phyloP scores from a whole-genome alignment of 1,284 basidiomycete species.

The Tilletia walkeri region DNA sequence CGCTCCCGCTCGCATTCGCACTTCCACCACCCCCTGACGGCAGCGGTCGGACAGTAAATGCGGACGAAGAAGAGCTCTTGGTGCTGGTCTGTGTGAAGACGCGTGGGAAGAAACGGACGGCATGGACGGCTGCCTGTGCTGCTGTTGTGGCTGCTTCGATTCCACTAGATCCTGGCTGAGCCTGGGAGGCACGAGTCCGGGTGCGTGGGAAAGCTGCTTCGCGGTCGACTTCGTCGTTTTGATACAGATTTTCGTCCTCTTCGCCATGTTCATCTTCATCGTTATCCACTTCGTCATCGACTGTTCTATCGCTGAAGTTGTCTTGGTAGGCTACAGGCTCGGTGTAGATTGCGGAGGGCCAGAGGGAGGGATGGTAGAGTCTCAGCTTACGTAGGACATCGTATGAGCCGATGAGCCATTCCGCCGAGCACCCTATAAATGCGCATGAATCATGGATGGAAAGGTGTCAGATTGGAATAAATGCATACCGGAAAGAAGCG shows the following conservation, averaged over 20 bases:
- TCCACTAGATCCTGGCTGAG: not conserved
- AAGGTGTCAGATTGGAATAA: not conserved
- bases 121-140: conserved; percentile 8
- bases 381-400: conserved; percentile 1
- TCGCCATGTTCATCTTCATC: not conserved
- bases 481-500: not conserved
- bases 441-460: not conserved
- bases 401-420: conserved; percentile 11
- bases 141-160: conserved; percentile 12
- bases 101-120: conserved; percentile 13
- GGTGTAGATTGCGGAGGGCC: conserved; percentile 6
- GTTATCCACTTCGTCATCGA: not conserved
- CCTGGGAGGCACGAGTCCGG: not conserved
- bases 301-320: not conserved
- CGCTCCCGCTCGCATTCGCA: not conserved
- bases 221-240: not conserved
- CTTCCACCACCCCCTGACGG: not conserved
- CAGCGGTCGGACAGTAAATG: not conserved
- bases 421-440: conserved; percentile 1
- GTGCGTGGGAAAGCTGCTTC: conserved; percentile 11
- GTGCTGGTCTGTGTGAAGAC: conserved; percentile 12
- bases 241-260: not conserved
- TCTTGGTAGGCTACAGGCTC: not conserved
- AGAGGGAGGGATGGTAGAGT: conserved; percentile 10
- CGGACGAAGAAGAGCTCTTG: conserved; percentile 10